Percentiles rank a stretch among this genome's conserved stretches.
These are phyloP conservation scores for Candida pseudoviswanathii DNA, from an alignment of 1,139 yeast species.

Conservation along the genomic window DNA sequence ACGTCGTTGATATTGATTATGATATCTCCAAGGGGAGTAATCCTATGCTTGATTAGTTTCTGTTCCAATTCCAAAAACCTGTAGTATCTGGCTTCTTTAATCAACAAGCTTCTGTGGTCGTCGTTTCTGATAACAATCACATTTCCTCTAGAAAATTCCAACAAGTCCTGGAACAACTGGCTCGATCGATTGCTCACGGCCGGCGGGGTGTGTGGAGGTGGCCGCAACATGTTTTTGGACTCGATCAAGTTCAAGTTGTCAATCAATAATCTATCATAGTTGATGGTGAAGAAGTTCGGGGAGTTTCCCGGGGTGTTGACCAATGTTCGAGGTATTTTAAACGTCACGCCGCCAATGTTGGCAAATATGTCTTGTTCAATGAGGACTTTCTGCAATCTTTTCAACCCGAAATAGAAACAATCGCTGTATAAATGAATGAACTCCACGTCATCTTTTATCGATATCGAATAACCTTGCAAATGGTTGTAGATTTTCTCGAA, in stretches of 20 bases:
- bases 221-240: slow-evolving; percentile 55
- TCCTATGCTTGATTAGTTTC: slow-evolving; percentile 53
- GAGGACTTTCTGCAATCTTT: slow-evolving; percentile 54
- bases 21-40: slow-evolving; percentile 57
- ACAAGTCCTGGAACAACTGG: slow-evolving; percentile 57
- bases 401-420: slow-evolving; percentile 70
- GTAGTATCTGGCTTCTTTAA: slow-evolving; percentile 76
- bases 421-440: slow-evolving; percentile 70
- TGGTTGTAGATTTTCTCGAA: slow-evolving; percentile 70
- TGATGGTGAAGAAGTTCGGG: slow-evolving; percentile 76
- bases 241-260: slow-evolving; percentile 47
- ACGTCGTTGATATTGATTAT: slow-evolving; percentile 53
- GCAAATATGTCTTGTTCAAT: slow-evolving; percentile 58
- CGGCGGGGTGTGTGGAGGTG: slow-evolving; percentile 73
- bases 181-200: slow-evolving; percentile 57
- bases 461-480: slow-evolving; percentile 75
- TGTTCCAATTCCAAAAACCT: slow-evolving; percentile 78
- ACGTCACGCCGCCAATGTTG: slow-evolving; percentile 60
- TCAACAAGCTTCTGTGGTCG: slow-evolving; percentile 55
- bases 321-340: slow-evolving; percentile 59
- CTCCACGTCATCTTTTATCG: slow-evolving; percentile 58
- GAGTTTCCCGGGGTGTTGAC: slow-evolving; percentile 61
- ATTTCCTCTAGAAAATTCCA: slow-evolving; percentile 61
- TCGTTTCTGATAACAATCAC: slow-evolving; percentile 48
- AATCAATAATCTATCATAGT: slow-evolving; percentile 49